A percentile compares a stretch with the other conserved stretches of the same genome.
These are phyloP conservation scores for Cutaneotrichosporon sp. DNA, from an alignment of 1,284 basidiomycete species.

Conservation along the genomic window DNA sequence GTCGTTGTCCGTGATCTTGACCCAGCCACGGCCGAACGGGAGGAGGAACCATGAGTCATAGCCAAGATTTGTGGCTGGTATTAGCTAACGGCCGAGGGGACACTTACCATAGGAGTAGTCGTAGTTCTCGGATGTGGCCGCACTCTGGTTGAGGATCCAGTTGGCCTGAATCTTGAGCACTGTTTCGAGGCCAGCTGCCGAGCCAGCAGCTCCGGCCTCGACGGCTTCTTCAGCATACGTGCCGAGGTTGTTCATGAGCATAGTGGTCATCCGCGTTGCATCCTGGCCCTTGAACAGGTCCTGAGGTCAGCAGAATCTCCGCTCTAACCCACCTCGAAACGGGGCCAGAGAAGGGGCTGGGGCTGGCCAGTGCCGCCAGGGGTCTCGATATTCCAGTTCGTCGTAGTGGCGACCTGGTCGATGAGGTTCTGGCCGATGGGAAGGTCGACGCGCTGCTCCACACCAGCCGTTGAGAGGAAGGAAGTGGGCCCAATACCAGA, in stretches of 20 bases:
- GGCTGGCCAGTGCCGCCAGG: constrained; percentile 16
- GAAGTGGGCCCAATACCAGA: constrained; percentile 47
- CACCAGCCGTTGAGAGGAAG: constrained; percentile 38
- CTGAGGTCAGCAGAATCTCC: constrained; percentile 5
- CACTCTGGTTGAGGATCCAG: constrained; percentile 40
- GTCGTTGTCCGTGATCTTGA: constrained; percentile 36
- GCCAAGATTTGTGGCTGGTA: constrained; percentile 25
- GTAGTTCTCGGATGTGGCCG: constrained; percentile 37
- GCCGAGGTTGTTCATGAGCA: constrained; percentile 32
- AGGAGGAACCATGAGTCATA: constrained; percentile 46
- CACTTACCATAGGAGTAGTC: constrained; percentile 35
- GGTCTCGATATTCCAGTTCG: constrained; percentile 24
- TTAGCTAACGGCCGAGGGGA: not conserved
- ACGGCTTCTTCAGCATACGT: constrained; percentile 41
- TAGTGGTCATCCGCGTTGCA: constrained; percentile 12
- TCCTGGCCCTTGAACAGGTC: constrained; percentile 28
- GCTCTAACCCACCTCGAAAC: constrained; percentile 22
- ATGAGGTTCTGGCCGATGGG: constrained; percentile 47
- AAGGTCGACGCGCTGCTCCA: constrained; percentile 36
- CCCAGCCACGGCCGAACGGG: constrained; percentile 42
- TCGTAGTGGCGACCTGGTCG: constrained; percentile 47
- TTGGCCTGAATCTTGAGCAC: constrained; percentile 41
- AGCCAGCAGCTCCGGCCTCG: constrained; percentile 30
- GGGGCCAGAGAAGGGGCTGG: constrained; percentile 30
- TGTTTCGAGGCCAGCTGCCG: constrained; percentile 27